These are phyloP conservation scores for Xerocomus nothofagi DNA, from an alignment of 1,284 basidiomycete species.

Conservation along the genomic window DNA sequence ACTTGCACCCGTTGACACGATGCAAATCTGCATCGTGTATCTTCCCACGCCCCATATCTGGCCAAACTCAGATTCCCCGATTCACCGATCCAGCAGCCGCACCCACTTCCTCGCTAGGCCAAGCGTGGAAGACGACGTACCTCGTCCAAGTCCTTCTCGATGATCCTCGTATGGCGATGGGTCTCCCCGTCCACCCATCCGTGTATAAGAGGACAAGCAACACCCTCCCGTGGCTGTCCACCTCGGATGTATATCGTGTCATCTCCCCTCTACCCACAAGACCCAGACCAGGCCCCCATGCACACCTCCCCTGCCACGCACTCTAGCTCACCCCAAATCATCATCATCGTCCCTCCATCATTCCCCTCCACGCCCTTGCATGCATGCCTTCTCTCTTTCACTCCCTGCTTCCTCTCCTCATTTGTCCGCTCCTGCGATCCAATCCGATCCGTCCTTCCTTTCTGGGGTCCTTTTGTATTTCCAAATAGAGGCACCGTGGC, in stretches of 20 bases:
- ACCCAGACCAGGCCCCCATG: slow-evolving; percentile 21
- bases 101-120: background rate
- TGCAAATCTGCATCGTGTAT: slow-evolving; percentile 33
- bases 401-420: background rate
- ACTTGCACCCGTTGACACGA: slow-evolving; percentile 36
- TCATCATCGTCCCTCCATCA: slow-evolving; percentile 16
- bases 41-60: slow-evolving; percentile 31
- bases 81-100: slow-evolving; percentile 25
- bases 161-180: slow-evolving; percentile 17
- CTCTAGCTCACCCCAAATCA: slow-evolving; percentile 29
- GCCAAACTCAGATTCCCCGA: slow-evolving; percentile 29
- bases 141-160: slow-evolving; percentile 4
- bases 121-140: slow-evolving; percentile 24
- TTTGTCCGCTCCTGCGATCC: slow-evolving; percentile 6
- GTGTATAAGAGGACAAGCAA: slow-evolving; percentile 22
- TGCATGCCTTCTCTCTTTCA: slow-evolving; percentile 12
- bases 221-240: slow-evolving; percentile 23
- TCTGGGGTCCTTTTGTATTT: slow-evolving; percentile 22
- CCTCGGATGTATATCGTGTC: slow-evolving; percentile 12
- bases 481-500: slow-evolving; percentile 24
- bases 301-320: slow-evolving; percentile 19
- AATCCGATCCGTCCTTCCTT: slow-evolving; percentile 26
- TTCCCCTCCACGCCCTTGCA: slow-evolving; percentile 24
- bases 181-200: background rate
- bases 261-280: slow-evolving; percentile 30